Percentiles rank a stretch among this genome's conserved stretches.
These are phyloP conservation scores for Toxoplasma gondii DNA, from an alignment of 169 alveolate genomes.

Conservation along the genomic window DNA sequence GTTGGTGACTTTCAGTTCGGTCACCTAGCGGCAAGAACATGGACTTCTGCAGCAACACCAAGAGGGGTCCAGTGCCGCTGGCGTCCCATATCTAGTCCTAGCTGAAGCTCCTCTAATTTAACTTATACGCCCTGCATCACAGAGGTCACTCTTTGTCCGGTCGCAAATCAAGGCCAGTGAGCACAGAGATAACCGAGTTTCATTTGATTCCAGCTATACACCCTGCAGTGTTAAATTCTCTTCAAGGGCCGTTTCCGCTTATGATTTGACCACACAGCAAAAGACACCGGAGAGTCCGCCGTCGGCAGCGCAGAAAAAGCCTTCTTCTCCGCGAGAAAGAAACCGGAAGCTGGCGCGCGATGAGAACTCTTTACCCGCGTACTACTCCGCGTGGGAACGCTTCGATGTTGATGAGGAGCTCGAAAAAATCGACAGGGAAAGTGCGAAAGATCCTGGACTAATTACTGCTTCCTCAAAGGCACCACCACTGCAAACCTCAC, in stretches of 20 bases:
- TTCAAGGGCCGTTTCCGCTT: neutral
- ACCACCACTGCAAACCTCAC: neutral
- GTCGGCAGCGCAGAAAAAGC: neutral
- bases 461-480: conserved; percentile 1
- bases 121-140: too few relatives aligned
- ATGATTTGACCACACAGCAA: neutral
- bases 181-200: too few relatives aligned
- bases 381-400: conserved; percentile 31
- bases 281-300: neutral
- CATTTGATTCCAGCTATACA: too few relatives aligned
- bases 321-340: neutral
- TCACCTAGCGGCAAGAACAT: too few relatives aligned
- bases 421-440: neutral
- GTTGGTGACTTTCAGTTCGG: too few relatives aligned
- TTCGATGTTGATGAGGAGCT: conserved; percentile 39
- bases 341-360: conserved; percentile 23
- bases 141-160: too few relatives aligned
- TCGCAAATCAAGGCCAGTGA: too few relatives aligned
- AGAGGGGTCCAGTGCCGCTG: too few relatives aligned
- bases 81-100: too few relatives aligned
- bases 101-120: too few relatives aligned
- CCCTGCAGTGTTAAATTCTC: too few relatives aligned
- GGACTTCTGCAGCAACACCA: too few relatives aligned
- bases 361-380: neutral
- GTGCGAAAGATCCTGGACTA: neutral